Evolutionary conservation across 202 grass and related monocot species (phyloP), one percentile per base, ranked within the genome.

Genomic region (Digitaria exilis): DNA sequence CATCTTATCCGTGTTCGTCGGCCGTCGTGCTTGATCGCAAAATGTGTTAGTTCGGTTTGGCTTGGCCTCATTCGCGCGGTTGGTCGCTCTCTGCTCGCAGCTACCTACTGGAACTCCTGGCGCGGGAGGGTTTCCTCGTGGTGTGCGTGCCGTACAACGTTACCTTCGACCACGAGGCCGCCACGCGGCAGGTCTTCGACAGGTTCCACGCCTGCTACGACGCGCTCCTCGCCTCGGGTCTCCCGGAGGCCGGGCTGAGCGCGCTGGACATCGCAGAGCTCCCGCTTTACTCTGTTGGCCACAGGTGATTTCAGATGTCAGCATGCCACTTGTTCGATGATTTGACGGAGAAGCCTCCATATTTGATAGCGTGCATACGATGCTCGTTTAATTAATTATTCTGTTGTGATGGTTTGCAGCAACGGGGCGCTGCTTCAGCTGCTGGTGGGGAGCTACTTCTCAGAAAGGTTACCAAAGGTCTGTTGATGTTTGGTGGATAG

Each of bases 371-470:
- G 3, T 61, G 2, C 35, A 37, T 55, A 52, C 17, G 28, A 14
- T 24, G 2, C 31, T 29, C 13, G 4, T 54, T 84, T 71, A 57
- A 49, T 84, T 71, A 57, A 42, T 28, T 82, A 30, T 87, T 65
- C 16, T 58, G 18, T 80, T 64, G 31, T 80, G 39, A 52, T 63
- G 65, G 15, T 42, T 87, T 89, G 75, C 78, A 96, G 96, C 65
- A 98, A 98, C 1, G 96, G 93, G 1, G 96, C 96, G 18, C 85
- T 98, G 69, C 91, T 98, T 92, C 96, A 98, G 86, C 78, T 95
- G 75, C 72, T 98, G 34, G 87, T 94, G 61, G 96, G 96, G 54
- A 95, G 96, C 84, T 98, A 95, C 74, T 98, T 95, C 55, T 81
- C 85, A 1, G 91, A 98, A 68, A 95, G 80, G 80, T 72, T 98